A percentile compares a stretch with the other conserved stretches of the same genome.
Conservation (phyloP, 139 green algal species). For the Chlamydomonas urium region DNA sequence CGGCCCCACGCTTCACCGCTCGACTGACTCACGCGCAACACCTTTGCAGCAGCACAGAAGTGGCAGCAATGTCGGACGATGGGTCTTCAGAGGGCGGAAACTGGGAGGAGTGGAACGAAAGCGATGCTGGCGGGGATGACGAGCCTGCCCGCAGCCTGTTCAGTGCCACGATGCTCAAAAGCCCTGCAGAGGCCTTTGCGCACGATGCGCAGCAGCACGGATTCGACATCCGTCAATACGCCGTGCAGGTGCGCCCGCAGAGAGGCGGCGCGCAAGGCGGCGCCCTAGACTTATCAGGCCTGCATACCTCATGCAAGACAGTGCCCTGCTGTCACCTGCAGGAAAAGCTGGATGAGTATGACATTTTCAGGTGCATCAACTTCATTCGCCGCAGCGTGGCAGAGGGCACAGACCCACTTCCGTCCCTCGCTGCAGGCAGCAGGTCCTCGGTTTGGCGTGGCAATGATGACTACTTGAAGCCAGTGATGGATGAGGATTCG, state of each 20-base stretch:
- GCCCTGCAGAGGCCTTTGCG: slow-evolving; percentile 52
- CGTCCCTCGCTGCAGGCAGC: slow-evolving; percentile 21
- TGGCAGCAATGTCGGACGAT: too few species aligned
- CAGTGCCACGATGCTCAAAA: slow-evolving; percentile 32
- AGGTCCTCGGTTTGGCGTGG: slow-evolving; percentile 33
- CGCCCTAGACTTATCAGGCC: background rate
- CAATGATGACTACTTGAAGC: slow-evolving; percentile 61
- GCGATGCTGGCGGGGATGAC: slow-evolving; percentile 43
- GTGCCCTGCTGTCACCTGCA: too few species aligned
- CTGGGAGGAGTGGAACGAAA: slow-evolving; percentile 46
- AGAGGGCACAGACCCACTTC: slow-evolving; percentile 44
- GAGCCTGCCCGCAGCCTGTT: slow-evolving; percentile 64
- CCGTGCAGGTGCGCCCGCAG: slow-evolving; percentile 29
- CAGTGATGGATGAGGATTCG: slow-evolving; percentile 64
- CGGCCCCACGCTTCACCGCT: too few species aligned
- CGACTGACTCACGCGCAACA: too few species aligned
- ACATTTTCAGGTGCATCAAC: slow-evolving; percentile 76
- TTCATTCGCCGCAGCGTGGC: slow-evolving; percentile 59
- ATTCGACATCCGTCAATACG: slow-evolving; percentile 50
- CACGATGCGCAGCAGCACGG: slow-evolving; percentile 52
- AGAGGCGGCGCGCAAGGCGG: background rate
- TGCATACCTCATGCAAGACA: background rate
- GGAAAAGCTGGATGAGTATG: slow-evolving; percentile 68
- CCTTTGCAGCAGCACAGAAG: too few species aligned
- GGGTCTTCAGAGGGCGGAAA: slow-evolving; percentile 41